phyloP scores from a whole-genome alignment of 805 yeast species.

The Kodamaea laetipori region DNA sequence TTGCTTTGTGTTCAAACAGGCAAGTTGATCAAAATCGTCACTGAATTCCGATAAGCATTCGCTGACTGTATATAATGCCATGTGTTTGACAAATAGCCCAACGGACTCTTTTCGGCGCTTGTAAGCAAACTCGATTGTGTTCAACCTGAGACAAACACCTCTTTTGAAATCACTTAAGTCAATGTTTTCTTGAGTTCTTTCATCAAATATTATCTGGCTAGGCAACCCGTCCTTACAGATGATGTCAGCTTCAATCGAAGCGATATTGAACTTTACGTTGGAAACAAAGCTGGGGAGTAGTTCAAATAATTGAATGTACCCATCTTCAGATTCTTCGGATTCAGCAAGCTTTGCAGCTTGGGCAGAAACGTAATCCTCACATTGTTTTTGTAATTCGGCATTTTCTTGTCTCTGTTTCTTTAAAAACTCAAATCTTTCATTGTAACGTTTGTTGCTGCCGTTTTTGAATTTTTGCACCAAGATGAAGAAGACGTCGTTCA shows the following conservation, averaged over 20 bases:
- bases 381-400: neutral
- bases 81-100: slow-evolving; percentile 19
- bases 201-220: slow-evolving; percentile 28
- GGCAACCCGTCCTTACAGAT: slow-evolving; percentile 46
- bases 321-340: neutral
- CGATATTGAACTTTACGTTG: slow-evolving; percentile 28
- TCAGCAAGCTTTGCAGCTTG: neutral
- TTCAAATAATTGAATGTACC: slow-evolving; percentile 28
- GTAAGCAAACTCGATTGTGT: slow-evolving; percentile 24
- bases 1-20: slow-evolving; percentile 21
- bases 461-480: slow-evolving; percentile 36
- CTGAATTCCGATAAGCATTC: slow-evolving; percentile 39
- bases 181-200: slow-evolving; percentile 24
- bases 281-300: slow-evolving; percentile 32
- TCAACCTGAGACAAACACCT: slow-evolving; percentile 36
- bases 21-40: slow-evolving; percentile 34
- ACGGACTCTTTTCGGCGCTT: slow-evolving; percentile 26
- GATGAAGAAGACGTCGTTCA: slow-evolving; percentile 40
- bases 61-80: slow-evolving; percentile 41
- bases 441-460: slow-evolving; percentile 29
- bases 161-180: slow-evolving; percentile 40
- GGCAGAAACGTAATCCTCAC: slow-evolving; percentile 3
- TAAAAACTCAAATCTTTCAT: slow-evolving; percentile 13
- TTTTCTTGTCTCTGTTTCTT: neutral
- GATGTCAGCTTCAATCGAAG: slow-evolving; percentile 34